Evolutionary conservation across 176 grass and related monocot genomes (phyloP).

Genomic region (Themeda triandra): DNA sequence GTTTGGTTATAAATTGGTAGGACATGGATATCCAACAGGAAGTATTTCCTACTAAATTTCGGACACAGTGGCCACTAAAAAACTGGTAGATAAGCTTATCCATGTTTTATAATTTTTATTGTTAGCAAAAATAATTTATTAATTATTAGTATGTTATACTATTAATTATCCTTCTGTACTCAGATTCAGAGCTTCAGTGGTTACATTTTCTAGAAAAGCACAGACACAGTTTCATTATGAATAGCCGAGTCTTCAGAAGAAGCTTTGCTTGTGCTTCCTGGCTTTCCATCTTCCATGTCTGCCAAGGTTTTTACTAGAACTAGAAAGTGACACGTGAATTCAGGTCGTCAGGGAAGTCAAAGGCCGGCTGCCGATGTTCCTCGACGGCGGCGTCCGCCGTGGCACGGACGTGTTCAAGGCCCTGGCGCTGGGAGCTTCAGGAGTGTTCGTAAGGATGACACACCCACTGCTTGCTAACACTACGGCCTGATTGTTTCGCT

Average conservation of each 20-base stretch:
- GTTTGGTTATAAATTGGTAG: too few relatives aligned
- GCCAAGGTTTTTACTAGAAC: background rate
- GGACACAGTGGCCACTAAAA: too few relatives aligned
- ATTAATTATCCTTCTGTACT: too few relatives aligned
- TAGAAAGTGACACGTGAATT: background rate
- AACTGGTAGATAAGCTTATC: too few relatives aligned
- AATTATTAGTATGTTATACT: too few relatives aligned
- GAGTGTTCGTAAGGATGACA: slow-evolving; percentile 78
- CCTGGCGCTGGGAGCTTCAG: slow-evolving; percentile 76
- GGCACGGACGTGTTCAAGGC: slow-evolving; percentile 98
- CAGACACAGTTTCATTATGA: background rate
- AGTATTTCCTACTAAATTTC: too few relatives aligned
- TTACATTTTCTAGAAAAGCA: background rate
- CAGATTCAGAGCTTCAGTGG: background rate
- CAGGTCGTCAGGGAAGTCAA: slow-evolving; percentile 81
- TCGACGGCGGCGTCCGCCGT: slow-evolving; percentile 84
- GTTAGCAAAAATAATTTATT: too few relatives aligned
- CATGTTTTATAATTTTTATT: too few relatives aligned
- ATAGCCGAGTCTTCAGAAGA: background rate
- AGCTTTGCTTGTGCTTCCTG: background rate
- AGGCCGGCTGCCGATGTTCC: slow-evolving; percentile 73
- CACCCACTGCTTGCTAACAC: background rate
- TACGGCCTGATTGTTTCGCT: too few relatives aligned
- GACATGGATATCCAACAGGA: too few relatives aligned
- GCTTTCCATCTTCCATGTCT: background rate